phyloP scores from a whole-genome alignment of 768 basidiomycete genomes.

The Amylocystis lapponica region DNA sequence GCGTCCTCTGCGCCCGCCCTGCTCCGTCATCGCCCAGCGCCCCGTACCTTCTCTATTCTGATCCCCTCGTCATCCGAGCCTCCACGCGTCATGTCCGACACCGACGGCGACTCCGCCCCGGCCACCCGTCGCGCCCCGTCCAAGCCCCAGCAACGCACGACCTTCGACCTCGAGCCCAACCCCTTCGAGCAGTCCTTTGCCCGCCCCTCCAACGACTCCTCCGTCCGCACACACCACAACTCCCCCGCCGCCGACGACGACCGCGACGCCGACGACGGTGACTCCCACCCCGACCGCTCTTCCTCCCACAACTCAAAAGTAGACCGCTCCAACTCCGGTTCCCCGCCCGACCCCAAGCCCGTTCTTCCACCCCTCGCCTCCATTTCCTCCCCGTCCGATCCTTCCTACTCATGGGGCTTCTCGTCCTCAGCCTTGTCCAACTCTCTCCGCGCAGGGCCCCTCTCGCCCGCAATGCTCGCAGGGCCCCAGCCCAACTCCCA shows the following conservation, averaged over 20 bases:
- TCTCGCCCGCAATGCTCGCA: constrained; percentile 94
- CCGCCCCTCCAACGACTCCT: constrained; percentile 42
- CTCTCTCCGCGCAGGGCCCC: constrained; percentile 87
- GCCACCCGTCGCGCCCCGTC: constrained; percentile 14
- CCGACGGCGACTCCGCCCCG: constrained; percentile 5
- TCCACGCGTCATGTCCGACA: constrained; percentile 5
- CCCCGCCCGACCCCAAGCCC: constrained; percentile 45
- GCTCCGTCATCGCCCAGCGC: constrained; percentile 12
- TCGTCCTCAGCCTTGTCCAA: constrained; percentile 52
- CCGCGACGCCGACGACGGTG: constrained; percentile 21
- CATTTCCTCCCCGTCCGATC: constrained; percentile 66
- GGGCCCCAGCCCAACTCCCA: constrained; percentile 59
- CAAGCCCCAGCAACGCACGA: constrained; percentile 19
- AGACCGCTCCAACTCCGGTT: constrained; percentile 17
- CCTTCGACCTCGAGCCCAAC: constrained; percentile 45
- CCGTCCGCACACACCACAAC: constrained; percentile 31
- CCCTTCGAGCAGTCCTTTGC: constrained; percentile 83
- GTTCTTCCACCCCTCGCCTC: constrained; percentile 78
- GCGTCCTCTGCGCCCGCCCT: not conserved
- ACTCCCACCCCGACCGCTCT: constrained; percentile 15
- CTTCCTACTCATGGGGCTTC: constrained; percentile 55
- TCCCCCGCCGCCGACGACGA: constrained; percentile 28
- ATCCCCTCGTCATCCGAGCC: constrained; percentile 1
- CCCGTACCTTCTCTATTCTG: not conserved
- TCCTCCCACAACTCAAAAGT: constrained; percentile 18